Base-by-base conservation (phyloP, 805 yeast genomes). In the Torulaspora microellipsoides region DNA sequence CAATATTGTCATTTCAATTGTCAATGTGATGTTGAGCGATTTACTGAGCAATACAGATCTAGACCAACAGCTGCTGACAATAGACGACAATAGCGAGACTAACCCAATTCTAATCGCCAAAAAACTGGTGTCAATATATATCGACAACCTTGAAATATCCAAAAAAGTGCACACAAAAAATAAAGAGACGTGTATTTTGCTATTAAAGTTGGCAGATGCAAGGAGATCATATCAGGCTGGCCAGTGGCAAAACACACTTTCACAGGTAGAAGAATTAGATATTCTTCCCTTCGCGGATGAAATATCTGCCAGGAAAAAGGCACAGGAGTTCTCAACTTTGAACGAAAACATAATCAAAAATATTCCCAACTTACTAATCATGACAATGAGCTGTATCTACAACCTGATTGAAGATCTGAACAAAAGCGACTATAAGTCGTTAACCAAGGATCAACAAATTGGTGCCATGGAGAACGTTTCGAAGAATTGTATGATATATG, bases 401-500 rank as follows among this genome's bases (percentile, higher is more conserved):
- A 80, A 78, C 46, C 61, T 82, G 45, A 72, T 77, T 42, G 68
- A 70, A 49, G 71, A 67, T 34, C 67, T 72, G 32, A 54, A 53
- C 20, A 55, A 60, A 11, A 67, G 72, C 43, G 59, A 56, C 27
- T 78, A 67, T 52, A 69, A 70, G 30, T 69, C 74, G 8, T 56
- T 70, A 2, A 69, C 76, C 10, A 76, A 75, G 46, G 75, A 71
- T 33, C 78, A 75, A 44, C 84, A 81, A 59, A 65, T 76, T 15
- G 69, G 64, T 3, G 76, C 78, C 33, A 67, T 87, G 57, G 71
- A 72, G 39, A 75, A 74, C 48, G 72, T 83, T 50, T 88, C 95
- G 2, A 83, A 80, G 62, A 88, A 88, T 64, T 85, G 95, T 64
- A 88, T 90, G 89, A 79, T 90, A 3, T 91, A 84, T 63, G 95